A percentile compares a stretch with the other conserved stretches of the same genome.
Evolutionary conservation across 2,329 filamentous ascomycete species (phyloP).

Genomic region (Pseudogymnoascus sp.): DNA sequence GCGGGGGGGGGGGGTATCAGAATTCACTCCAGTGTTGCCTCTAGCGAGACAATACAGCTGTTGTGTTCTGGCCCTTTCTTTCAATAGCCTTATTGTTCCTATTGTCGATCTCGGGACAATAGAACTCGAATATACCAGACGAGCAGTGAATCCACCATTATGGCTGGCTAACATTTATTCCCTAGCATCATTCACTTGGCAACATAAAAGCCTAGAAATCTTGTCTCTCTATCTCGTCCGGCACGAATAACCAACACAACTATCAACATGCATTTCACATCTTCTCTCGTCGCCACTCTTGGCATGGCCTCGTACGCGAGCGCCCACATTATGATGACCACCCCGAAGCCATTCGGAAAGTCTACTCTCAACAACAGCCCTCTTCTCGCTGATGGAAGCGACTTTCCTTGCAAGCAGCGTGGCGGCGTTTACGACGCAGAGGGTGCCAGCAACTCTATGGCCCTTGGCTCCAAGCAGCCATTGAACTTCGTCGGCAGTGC

Average conservation of each 20-base stretch:
- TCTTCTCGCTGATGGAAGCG: conserved; percentile 47
- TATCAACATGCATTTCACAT: conserved; percentile 41
- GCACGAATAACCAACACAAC: conserved; percentile 5
- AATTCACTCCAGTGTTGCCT: conserved; percentile 1
- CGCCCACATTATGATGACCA: conserved; percentile 69
- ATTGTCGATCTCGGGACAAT: not conserved
- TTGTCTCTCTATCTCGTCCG: conserved; percentile 8
- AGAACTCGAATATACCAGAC: not conserved
- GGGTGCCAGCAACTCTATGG: conserved; percentile 49
- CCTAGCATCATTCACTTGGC: conserved; percentile 5
- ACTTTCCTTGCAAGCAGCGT: conserved; percentile 79
- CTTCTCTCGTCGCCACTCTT: conserved; percentile 43
- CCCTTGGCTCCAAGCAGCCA: conserved; percentile 52
- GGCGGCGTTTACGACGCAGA: conserved; percentile 39
- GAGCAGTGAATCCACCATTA: not conserved
- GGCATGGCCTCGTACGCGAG: conserved; percentile 52
- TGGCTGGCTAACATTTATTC: conserved; percentile 1
- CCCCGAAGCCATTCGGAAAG: conserved; percentile 56
- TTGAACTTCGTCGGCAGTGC: conserved; percentile 65
- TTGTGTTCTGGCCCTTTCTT: not conserved
- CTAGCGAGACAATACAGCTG: not conserved
- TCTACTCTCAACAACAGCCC: conserved; percentile 54
- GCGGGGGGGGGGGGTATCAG: not conserved
- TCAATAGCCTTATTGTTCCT: not conserved
- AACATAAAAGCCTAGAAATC: conserved; percentile 9